Evolutionary conservation across 805 yeast species (phyloP).

Genomic region (Candida xyloterini): DNA sequence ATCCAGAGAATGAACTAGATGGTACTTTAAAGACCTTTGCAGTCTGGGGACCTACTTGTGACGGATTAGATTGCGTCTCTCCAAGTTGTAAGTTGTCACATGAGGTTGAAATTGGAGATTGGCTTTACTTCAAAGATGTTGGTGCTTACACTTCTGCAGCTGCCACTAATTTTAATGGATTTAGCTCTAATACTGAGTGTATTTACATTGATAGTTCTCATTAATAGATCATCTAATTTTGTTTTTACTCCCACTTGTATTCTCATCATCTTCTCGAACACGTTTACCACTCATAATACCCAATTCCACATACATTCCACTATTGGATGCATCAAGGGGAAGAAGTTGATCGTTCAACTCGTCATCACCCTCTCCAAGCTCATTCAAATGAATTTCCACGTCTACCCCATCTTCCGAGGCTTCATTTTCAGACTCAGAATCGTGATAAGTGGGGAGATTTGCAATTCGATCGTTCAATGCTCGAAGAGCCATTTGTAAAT

Average conservation of each 20-base stretch:
- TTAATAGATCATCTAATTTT: constrained; percentile 22
- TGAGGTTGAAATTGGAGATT: constrained; percentile 78
- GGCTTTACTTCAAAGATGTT: constrained; percentile 78
- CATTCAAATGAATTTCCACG: constrained; percentile 21
- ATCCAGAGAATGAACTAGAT: constrained; percentile 11
- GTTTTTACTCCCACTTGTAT: constrained; percentile 39
- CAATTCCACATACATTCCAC: constrained; percentile 30
- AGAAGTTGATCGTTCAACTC: constrained; percentile 22
- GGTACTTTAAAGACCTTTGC: constrained; percentile 41
- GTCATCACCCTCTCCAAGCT: constrained; percentile 30
- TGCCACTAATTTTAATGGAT: constrained; percentile 91
- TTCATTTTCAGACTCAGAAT: constrained; percentile 16
- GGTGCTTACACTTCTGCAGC: constrained; percentile 96
- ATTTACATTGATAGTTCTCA: constrained; percentile 51
- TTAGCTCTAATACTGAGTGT: constrained; percentile 57
- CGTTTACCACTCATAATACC: constrained; percentile 37
- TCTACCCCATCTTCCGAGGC: constrained; percentile 6
- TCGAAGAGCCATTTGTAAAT: constrained; percentile 20
- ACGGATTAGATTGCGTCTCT: constrained; percentile 85
- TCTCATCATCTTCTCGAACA: constrained; percentile 39
- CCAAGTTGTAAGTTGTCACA: constrained; percentile 49
- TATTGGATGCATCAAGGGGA: constrained; percentile 14
- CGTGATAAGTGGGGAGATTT: constrained; percentile 14
- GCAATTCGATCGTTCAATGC: constrained; percentile 24
- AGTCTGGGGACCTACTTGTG: constrained; percentile 99